A percentile compares a stretch with the other conserved stretches of the same genome.
These are phyloP conservation scores for Aspergillus fumigatus DNA, from an alignment of 2,329 filamentous ascomycete genomes.

Conservation along the genomic window DNA sequence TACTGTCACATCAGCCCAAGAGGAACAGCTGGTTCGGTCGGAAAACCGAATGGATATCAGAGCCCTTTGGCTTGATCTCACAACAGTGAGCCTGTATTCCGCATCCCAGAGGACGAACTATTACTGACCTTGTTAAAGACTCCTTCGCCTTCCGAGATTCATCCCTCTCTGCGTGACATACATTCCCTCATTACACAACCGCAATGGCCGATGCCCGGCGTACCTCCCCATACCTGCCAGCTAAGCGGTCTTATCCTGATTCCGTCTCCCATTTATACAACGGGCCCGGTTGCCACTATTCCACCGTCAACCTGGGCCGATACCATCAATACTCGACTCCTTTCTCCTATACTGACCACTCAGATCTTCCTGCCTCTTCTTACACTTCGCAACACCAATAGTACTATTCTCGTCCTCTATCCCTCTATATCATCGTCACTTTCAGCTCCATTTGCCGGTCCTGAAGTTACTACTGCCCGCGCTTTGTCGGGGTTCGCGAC, in stretches of 20 bases:
- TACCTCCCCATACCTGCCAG: constrained; percentile 69
- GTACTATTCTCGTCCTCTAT: constrained; percentile 42
- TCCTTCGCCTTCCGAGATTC: constrained; percentile 52
- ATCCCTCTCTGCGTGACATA: constrained; percentile 68
- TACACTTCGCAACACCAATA: constrained; percentile 53
- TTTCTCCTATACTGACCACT: constrained; percentile 82
- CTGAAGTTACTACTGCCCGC: constrained; percentile 80
- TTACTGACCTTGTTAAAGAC: constrained; percentile 28
- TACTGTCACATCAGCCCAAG: constrained; percentile 77
- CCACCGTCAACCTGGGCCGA: constrained; percentile 81
- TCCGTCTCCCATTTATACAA: constrained; percentile 71
- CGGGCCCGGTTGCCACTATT: constrained; percentile 79
- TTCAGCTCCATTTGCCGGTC: constrained; percentile 50
- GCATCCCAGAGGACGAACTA: constrained; percentile 6
- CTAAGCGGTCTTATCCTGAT: constrained; percentile 79
- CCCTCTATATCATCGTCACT: constrained; percentile 44
- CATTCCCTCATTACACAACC: constrained; percentile 66
- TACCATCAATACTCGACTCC: constrained; percentile 83
- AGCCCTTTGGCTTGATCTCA: constrained; percentile 76
- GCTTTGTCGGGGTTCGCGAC: constrained; percentile 83
- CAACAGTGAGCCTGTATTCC: constrained; percentile 32
- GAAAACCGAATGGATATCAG: constrained; percentile 77
- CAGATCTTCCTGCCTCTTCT: constrained; percentile 84
- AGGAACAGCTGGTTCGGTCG: constrained; percentile 72
- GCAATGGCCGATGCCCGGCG: constrained; percentile 70